Base-by-base conservation (phyloP, 1,139 yeast genomes). In the Saccharomyces hybrid region DNA sequence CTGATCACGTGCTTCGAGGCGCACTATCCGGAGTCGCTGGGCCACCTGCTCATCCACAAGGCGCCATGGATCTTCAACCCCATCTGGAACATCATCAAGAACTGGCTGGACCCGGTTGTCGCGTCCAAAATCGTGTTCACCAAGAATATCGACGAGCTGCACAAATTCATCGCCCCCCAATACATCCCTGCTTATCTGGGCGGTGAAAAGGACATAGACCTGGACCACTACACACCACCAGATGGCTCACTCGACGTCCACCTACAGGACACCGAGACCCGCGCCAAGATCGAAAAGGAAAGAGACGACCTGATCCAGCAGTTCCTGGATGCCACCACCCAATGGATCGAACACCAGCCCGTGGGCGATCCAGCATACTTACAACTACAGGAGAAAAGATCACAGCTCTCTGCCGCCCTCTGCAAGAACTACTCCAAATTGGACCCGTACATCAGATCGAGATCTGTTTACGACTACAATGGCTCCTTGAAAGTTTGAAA, bases 41-140 rank as follows among this genome's bases (percentile, higher is more conserved):
- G 95, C 16, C 79, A 79, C 53, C 71, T 89, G 52, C 76, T 87
- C 64, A 82, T 89, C 58, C 95, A 89, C 72, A 85, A 85, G 61
- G 96, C 96, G 0, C 96, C 96, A 5, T 87, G 96, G 95, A 78
- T 89, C 49, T 89, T 89, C 74, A 80, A 84, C 57, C 88, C 95
- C 31, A 85, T 88, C 59, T 89, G 96, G 96, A 83, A 82, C 58
- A 78, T 88, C 61, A 83, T 89, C 64, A 88, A 85, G 69, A 83
- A 82, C 60, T 88, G 96, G 96, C 74, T 89, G 55, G 96, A 89
- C 65, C 96, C 96, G 1, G 91, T 84, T 7, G 95, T 89, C 48
- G 95, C 95, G 0, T 76, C 88, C 29, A 89, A 88, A 71, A 84
- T 89, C 61, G 76, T 79, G 27, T 89, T 89, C 71, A 87, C 96